Base-by-base conservation (phyloP, 2,329 filamentous ascomycete species). In the Fusarium sarcochroum region DNA sequence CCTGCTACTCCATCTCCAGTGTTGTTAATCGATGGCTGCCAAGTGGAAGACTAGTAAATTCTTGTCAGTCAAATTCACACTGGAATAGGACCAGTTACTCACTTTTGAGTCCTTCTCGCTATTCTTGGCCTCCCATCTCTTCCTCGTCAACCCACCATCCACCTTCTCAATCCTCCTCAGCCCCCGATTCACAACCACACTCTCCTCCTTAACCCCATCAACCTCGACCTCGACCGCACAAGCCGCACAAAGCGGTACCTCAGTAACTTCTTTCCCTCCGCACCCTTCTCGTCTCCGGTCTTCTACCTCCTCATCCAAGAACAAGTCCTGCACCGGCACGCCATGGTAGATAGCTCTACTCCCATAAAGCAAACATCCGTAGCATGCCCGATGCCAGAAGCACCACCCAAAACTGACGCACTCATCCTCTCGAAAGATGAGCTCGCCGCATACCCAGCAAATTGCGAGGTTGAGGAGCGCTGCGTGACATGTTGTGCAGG, bases 381-480 rank as follows among this genome's bases (percentile, higher is more conserved):
- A 89, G 73, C 85, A 89, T 1, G 76, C 79, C 38, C 80, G 79
- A 70, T 89, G 86, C 87, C 86, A 89, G 72, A 89, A 89, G 70
- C 85, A 87, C 86, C 84, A 88, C 0, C 86, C 86, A n/a, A 88
- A 79, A 66, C 85, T 87, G 40, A 88, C 84, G 64, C 84, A 85
- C 59, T 88, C 86, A 23, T 86, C 82, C 1, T 80, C 84, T 25
- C 86, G 83, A 35, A 82, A 81, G 14, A 89, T 81, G 42, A 86
- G 75, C 73, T 87, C 85, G 20, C 86, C 85, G 66, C 87, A 89
- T 25, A 84, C 85, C 87, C 79, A 88, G 75, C 84, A 88, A 51
- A 88, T 84, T 62, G 85, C 84, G 47, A 88, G 79, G 71, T 87
- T 80, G 49, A 88, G 73, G 3, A 89, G 74, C 2, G 80, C 80